A percentile compares a stretch with the other conserved stretches of the same genome.
These are phyloP conservation scores for Margaritispora aquatica DNA, from an alignment of 495 filamentous ascomycete genomes.

Conservation along the genomic window DNA sequence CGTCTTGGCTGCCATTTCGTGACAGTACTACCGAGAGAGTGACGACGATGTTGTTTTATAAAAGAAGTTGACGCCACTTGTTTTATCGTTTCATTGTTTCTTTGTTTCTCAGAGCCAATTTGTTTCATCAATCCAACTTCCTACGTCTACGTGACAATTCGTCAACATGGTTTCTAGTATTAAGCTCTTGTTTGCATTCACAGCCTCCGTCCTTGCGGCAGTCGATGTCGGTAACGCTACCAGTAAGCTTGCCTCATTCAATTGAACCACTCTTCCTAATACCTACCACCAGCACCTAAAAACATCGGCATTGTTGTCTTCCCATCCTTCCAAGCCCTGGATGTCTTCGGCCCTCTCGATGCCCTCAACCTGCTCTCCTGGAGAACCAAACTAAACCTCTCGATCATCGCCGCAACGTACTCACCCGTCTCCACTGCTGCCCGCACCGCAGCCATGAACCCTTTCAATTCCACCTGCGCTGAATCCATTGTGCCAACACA, in stretches of 20 bases:
- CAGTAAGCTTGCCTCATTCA: too few species aligned
- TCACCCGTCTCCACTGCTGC: slow-evolving; percentile 11
- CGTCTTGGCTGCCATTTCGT: too few species aligned
- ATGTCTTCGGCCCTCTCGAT: slow-evolving; percentile 56
- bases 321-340: slow-evolving; percentile 45
- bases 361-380: slow-evolving; percentile 48
- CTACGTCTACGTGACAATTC: not conserved
- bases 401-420: slow-evolving; percentile 46
- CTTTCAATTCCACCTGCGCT: slow-evolving; percentile 27
- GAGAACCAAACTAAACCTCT: slow-evolving; percentile 31
- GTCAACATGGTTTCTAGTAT: not conserved
- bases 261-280: too few species aligned
- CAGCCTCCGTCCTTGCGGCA: not conserved
- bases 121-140: not conserved
- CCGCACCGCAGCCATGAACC: slow-evolving; percentile 32
- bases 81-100: not conserved
- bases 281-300: not conserved
- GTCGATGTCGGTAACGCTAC: not conserved
- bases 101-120: not conserved
- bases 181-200: not conserved
- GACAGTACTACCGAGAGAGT: not conserved
- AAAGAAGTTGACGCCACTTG: not conserved
- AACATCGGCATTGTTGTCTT: slow-evolving; percentile 34
- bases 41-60: not conserved
- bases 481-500: slow-evolving; percentile 54